Percentiles rank a stretch among this genome's conserved stretches.
These are phyloP conservation scores for Populus hybrid DNA, from an alignment of 441 rosid species.

Conservation along the genomic window DNA sequence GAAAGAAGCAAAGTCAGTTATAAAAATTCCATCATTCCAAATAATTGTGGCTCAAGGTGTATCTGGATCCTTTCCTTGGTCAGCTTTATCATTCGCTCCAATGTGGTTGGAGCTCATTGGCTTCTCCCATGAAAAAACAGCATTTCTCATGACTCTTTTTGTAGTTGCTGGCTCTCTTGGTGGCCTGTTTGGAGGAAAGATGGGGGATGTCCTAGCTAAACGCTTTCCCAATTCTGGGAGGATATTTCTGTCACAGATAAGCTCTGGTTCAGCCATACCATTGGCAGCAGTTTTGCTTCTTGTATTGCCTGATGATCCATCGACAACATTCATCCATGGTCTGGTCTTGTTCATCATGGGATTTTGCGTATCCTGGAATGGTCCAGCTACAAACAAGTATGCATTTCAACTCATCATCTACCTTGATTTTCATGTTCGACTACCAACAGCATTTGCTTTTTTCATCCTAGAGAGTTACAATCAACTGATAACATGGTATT, in stretches of 20 bases:
- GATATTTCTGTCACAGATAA: slow-evolving; percentile 67
- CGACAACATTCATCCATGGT: slow-evolving; percentile 53
- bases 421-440: no score
- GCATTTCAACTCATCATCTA: not conserved
- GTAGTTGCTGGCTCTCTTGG: slow-evolving; percentile 52
- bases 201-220: slow-evolving; percentile 64
- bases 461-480: no score
- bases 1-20: slow-evolving; percentile 56
- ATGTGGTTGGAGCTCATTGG: slow-evolving; percentile 87
- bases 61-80: slow-evolving; percentile 72
- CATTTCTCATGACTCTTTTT: slow-evolving; percentile 49
- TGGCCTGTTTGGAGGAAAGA: slow-evolving; percentile 58
- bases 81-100: slow-evolving; percentile 63
- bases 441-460: no score
- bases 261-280: slow-evolving; percentile 68
- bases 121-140: slow-evolving; percentile 61
- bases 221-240: slow-evolving; percentile 65
- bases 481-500: no score
- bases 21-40: slow-evolving; percentile 69
- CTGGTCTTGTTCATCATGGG: slow-evolving; percentile 60
- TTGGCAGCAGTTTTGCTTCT: slow-evolving; percentile 66
- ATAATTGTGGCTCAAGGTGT: slow-evolving; percentile 80
- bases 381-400: slow-evolving; percentile 76
- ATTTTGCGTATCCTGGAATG: slow-evolving; percentile 64
- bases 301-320: slow-evolving; percentile 61